Evolutionary conservation across 192 early-diverging fungal genomes (phyloP), one percentile per base, ranked within the genome.

Genomic region (Coemansia umbellata): DNA sequence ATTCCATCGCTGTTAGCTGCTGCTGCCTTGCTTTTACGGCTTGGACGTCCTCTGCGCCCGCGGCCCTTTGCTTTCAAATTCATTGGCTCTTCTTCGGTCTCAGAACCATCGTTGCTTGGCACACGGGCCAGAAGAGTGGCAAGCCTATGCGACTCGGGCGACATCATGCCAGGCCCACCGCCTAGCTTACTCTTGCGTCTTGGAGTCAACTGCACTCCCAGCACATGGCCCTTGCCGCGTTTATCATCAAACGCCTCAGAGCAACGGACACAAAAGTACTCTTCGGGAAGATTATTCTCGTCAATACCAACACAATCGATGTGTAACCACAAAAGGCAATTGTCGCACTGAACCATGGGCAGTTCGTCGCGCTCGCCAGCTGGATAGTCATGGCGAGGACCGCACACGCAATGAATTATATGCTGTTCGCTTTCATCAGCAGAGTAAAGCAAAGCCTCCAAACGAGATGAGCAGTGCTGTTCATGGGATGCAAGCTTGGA

Each of bases 331-430:
- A 72, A 53, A 31, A 78, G 58, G 42, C 87, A 89, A 40, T 80
- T 69, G 64, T 87, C 85, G 55, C 87, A 89, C 65, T 89, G 87
- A 10, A 89, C 81, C 84, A 89, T 87, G 8, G 80, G 78, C 37
- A 53, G 45, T 13, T 78, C 64, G 14, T 79, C 80, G 58, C 66
- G 64, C 15, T 41, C 60, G 10, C 57, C 72, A 15, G 57, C 52
- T 8, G 67, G 64, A 21, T 51, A 62, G 52, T 58, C 74, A 27
- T 74, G 65, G 9, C 61, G 73, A 18, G 67, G 72, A 26, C 68
- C 81, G 50, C 55, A 78, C 50, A 44, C 59, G 41, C 55, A 79
- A 72, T 66, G 74, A 45, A 66, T 80, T 53, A 59, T 78, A 63
- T 60, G 81, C 60, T 66, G 77, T 58, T 57, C 78, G 54, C 37